Percentiles rank a stretch among this genome's conserved stretches.
These are phyloP conservation scores for Neobulgaria alba DNA, from an alignment of 2,329 filamentous ascomycete genomes.

Conservation along the genomic window DNA sequence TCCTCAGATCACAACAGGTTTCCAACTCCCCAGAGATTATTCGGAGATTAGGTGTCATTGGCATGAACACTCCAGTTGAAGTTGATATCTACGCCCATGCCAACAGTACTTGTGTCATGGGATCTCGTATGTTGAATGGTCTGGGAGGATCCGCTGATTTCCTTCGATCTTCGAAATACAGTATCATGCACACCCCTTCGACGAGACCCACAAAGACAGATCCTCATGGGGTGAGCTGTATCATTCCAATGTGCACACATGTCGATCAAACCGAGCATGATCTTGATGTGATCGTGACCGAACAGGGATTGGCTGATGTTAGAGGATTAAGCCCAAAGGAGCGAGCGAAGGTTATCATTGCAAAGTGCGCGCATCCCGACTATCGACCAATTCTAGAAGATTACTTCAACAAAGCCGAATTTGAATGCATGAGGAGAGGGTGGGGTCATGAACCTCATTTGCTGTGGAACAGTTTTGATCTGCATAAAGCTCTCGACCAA, in stretches of 20 bases:
- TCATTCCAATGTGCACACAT: conserved; percentile 91
- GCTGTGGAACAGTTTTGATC: conserved; percentile 78
- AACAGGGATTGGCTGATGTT: conserved; percentile 73
- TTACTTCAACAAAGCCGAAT: conserved; percentile 81
- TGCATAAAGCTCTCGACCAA: conserved; percentile 76
- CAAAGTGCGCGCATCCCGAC: conserved; percentile 77
- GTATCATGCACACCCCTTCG: conserved; percentile 87
- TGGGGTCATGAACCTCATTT: conserved; percentile 88
- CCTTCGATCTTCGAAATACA: conserved; percentile 70
- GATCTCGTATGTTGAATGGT: conserved; percentile 78
- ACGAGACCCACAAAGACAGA: conserved; percentile 75
- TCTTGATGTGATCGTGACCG: conserved; percentile 76
- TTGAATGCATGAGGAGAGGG: conserved; percentile 75
- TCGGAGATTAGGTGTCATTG: conserved; percentile 75
- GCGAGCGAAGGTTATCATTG: conserved; percentile 75
- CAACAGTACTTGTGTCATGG: conserved; percentile 85
- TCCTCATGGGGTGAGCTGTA: conserved; percentile 72
- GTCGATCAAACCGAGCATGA: conserved; percentile 92
- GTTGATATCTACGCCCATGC: conserved; percentile 93
- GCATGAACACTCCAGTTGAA: conserved; percentile 92
- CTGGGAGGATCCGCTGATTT: conserved; percentile 78
- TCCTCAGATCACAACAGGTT: conserved; percentile 79
- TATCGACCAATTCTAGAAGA: conserved; percentile 75
- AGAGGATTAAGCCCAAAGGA: conserved; percentile 72
- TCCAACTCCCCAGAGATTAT: conserved; percentile 90